Base-by-base conservation (phyloP, 2,329 filamentous ascomycete species). In the Sporothrix schenckii region DNA sequence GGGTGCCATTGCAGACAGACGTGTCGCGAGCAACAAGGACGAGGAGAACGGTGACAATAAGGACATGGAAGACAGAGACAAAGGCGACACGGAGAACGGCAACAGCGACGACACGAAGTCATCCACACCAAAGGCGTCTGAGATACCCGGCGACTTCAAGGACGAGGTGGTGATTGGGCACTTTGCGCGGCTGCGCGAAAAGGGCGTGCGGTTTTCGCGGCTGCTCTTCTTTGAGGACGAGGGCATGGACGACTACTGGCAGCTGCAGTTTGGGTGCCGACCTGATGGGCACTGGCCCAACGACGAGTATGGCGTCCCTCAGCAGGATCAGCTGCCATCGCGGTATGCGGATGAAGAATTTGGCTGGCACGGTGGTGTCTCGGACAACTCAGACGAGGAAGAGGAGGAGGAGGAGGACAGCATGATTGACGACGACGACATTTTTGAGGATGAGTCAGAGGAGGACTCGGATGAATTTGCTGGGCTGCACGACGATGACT, bases 61-160 rank as follows among this genome's bases (percentile, higher is more conserved):
- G 4, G 56, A 47, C 10, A 30, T 30, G 3, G 27, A 30, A 30
- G 27, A 4, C 27, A 30, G 4, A 30, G 27, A 30, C 27, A 30
- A 30, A 14, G 39, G 39, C 60, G 60, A 63, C 7, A 39, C 16
- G 6, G 19, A 58, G 6, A 34, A 34, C 30, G 19, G 21, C 21
- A 24, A 52, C 4, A 14, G 19, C 11, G 16, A 16, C 39, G n/a
- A 56, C 39, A 9, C 34, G 2, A 44, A 21, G n/a, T 14, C 11
- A 10, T 9, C 10, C n/a, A 16, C 21, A 16, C 6, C 39, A 47
- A 27, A 27, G 24, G 27, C 39, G n/a, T 41, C 21, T 3, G 21
- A 44, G 39, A 47, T 63, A 16, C 49, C 60, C 16, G 65, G 39
- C 19, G 68, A 65, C 50, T 70, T 66, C 11, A 44, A 80, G 76